Conservation (phyloP, 2,329 filamentous ascomycete genomes). For the Talaromyces sp. region DNA sequence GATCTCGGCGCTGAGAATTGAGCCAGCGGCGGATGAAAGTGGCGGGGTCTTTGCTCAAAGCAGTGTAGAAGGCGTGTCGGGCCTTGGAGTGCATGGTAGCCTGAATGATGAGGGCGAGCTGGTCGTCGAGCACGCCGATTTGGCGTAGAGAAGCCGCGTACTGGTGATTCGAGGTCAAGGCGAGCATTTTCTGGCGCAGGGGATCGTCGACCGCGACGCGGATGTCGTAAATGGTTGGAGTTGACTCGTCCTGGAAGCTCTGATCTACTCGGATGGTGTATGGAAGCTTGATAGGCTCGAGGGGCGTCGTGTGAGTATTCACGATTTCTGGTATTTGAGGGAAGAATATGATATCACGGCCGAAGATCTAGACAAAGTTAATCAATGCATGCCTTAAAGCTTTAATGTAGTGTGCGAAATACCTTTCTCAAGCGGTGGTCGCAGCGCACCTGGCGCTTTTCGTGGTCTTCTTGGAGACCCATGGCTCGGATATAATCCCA, state of each 20-base stretch:
- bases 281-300: constrained; percentile 75
- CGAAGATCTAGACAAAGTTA: constrained; percentile 57
- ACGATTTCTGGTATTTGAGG: constrained; percentile 80
- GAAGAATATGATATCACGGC: constrained; percentile 73
- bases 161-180: constrained; percentile 64
- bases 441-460: constrained; percentile 87
- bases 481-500: constrained; percentile 92
- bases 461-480: constrained; percentile 87
- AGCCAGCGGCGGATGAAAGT: constrained; percentile 84
- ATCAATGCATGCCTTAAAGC: background rate
- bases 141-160: constrained; percentile 70
- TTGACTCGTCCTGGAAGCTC: constrained; percentile 68
- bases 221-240: constrained; percentile 85
- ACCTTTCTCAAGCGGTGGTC: constrained; percentile 78
- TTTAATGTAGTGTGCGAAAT: constrained; percentile 26
- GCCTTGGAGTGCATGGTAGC: constrained; percentile 80
- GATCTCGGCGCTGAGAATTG: constrained; percentile 82
- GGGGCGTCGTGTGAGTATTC: constrained; percentile 68
- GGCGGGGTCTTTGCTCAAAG: constrained; percentile 74
- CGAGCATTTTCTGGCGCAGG: constrained; percentile 61
- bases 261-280: constrained; percentile 95
- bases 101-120: constrained; percentile 77
- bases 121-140: constrained; percentile 74
- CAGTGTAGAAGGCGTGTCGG: constrained; percentile 81
- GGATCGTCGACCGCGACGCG: constrained; percentile 81